A percentile compares a stretch with the other conserved stretches of the same genome.
Evolutionary conservation across 2,329 filamentous ascomycete species (phyloP).

Genomic region (Septoria petroselini): DNA sequence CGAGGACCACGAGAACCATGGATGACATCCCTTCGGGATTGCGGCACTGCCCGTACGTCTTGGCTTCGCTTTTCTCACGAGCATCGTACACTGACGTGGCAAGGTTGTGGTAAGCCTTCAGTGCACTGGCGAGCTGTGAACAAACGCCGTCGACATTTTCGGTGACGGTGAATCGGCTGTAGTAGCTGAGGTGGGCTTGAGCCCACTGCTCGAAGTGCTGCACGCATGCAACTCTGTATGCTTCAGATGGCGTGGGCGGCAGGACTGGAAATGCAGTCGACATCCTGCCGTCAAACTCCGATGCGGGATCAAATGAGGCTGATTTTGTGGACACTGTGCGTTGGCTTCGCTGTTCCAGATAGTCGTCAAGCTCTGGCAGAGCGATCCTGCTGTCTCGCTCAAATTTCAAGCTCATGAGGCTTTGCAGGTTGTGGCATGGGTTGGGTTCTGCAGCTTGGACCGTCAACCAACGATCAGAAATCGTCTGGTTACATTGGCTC

Average conservation of each 20-base stretch:
- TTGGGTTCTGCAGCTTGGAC: not conserved
- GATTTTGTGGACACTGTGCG: not conserved
- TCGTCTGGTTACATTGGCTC: conserved; percentile 1
- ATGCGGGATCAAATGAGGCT: conserved; percentile 15
- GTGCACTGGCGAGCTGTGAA: not conserved
- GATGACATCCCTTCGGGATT: conserved; percentile 17
- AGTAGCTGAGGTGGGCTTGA: not conserved
- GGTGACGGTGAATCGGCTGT: not conserved
- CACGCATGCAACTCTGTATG: conserved; percentile 8
- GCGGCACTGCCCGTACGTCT: not conserved
- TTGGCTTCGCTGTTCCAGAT: conserved; percentile 11
- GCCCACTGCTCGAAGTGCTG: conserved; percentile 16
- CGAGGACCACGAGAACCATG: conserved; percentile 45
- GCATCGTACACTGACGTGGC: not conserved
- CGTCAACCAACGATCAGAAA: not conserved
- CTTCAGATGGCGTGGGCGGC: not conserved
- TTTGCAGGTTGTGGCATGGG: not conserved
- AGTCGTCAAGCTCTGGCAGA: conserved; percentile 21
- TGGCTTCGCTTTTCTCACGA: not conserved
- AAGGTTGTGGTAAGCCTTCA: not conserved
- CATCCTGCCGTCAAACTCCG: conserved; percentile 6
- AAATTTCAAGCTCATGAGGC: conserved; percentile 12
- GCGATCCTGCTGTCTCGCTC: conserved; percentile 15
- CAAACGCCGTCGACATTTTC: not conserved
- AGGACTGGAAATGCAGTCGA: conserved; percentile 19